Percentiles rank a stretch among this genome's conserved stretches.
Conservation (phyloP, 2,329 filamentous ascomycete genomes). For the Blastomyces percursus region DNA sequence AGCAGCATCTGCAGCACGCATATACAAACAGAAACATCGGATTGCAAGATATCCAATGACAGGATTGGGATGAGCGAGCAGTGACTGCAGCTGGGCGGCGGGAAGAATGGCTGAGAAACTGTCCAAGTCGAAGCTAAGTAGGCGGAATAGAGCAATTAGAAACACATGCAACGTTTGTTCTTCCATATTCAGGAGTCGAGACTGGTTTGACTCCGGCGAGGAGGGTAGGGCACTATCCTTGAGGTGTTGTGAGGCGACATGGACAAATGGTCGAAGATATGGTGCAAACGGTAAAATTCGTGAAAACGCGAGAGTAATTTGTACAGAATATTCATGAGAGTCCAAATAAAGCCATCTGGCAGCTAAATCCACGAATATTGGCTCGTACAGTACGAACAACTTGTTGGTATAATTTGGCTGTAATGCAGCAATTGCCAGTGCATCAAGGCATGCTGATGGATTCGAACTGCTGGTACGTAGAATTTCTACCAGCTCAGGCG, state of each 20-base stretch:
- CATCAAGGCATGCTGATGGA: slow-evolving; percentile 54
- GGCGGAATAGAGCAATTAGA: slow-evolving; percentile 63
- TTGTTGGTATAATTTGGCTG: slow-evolving; percentile 42
- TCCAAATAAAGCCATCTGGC: slow-evolving; percentile 56
- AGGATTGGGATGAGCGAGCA: slow-evolving; percentile 51
- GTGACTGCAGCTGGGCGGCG: slow-evolving; percentile 54
- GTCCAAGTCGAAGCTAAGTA: slow-evolving; percentile 63
- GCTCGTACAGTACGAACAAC: slow-evolving; percentile 63
- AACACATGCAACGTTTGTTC: slow-evolving; percentile 33
- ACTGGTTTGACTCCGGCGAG: slow-evolving; percentile 23
- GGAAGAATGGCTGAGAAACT: slow-evolving; percentile 56
- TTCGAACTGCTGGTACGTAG: slow-evolving; percentile 54
- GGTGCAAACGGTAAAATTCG: slow-evolving; percentile 72
- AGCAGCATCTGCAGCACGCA: slow-evolving; percentile 69
- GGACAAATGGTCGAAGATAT: slow-evolving; percentile 62
- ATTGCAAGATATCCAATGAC: slow-evolving; percentile 70
- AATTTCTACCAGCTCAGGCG: slow-evolving; percentile 57
- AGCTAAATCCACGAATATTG: slow-evolving; percentile 69
- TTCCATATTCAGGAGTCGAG: slow-evolving; percentile 25
- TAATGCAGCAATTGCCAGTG: slow-evolving; percentile 58
- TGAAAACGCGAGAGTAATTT: slow-evolving; percentile 60
- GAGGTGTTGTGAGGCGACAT: slow-evolving; percentile 35
- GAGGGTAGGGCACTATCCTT: slow-evolving; percentile 24
- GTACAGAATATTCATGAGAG: slow-evolving; percentile 24
- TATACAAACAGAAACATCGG: slow-evolving; percentile 65